Evolutionary conservation across 2,329 filamentous ascomycete species (phyloP).

Genomic region (Diaporthe vexans): DNA sequence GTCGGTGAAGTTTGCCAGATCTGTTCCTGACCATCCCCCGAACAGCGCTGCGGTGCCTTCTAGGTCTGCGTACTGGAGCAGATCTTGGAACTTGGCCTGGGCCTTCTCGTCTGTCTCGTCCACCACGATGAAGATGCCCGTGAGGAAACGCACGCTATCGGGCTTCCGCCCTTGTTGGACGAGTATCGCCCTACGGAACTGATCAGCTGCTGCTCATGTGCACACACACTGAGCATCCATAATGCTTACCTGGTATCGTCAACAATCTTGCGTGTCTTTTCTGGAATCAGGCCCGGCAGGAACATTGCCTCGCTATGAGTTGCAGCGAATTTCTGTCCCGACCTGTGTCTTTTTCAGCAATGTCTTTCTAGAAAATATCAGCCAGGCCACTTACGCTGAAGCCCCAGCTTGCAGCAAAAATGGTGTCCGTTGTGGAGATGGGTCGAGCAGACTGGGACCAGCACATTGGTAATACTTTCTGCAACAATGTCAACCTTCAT

Average conservation of each 20-base stretch:
- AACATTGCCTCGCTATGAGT: slow-evolving; percentile 39
- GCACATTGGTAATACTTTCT: slow-evolving; percentile 38
- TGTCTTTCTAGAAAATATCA: too few relatives aligned
- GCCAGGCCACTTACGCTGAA: slow-evolving; percentile 5
- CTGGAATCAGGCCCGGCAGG: slow-evolving; percentile 24
- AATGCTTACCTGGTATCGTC: slow-evolving; percentile 15
- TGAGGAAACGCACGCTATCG: slow-evolving; percentile 25
- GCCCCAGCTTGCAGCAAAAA: slow-evolving; percentile 37
- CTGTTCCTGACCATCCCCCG: slow-evolving; percentile 33
- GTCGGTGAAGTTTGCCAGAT: slow-evolving; percentile 29
- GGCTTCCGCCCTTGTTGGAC: slow-evolving; percentile 3
- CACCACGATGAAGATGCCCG: slow-evolving; percentile 35
- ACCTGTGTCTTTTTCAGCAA: not conserved
- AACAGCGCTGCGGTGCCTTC: slow-evolving; percentile 34
- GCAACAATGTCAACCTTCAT: too few relatives aligned
- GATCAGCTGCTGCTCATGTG: not conserved
- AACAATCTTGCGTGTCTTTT: slow-evolving; percentile 26
- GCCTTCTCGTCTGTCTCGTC: slow-evolving; percentile 38
- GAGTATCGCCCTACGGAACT: not conserved
- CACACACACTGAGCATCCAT: too few relatives aligned
- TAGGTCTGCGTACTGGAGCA: slow-evolving; percentile 25
- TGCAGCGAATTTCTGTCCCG: slow-evolving; percentile 30
- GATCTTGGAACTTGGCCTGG: slow-evolving; percentile 29
- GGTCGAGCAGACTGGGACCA: slow-evolving; percentile 32
- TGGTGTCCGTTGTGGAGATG: slow-evolving; percentile 38